These are phyloP conservation scores for Artemisia argyi DNA, from an alignment of 129 eudicot species.

Conservation along the genomic window DNA sequence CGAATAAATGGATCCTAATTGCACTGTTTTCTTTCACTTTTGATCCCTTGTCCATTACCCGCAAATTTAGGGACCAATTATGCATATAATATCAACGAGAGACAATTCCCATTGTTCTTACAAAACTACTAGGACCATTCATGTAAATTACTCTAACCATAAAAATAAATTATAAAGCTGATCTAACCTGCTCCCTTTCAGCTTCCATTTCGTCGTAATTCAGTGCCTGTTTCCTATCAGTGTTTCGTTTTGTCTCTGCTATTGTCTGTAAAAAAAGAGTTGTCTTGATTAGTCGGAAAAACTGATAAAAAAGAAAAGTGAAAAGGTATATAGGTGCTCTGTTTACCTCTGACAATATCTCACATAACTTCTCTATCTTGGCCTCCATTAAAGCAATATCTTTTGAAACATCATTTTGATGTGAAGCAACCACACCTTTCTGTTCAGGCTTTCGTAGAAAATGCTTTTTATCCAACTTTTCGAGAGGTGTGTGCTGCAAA, in stretches of 20 bases:
- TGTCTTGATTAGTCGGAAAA: background rate
- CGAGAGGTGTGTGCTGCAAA: slow-evolving; percentile 86
- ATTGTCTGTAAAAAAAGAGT: slow-evolving; percentile 63
- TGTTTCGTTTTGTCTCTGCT: slow-evolving; percentile 72
- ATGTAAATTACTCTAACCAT: background rate
- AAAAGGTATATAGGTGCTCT: background rate
- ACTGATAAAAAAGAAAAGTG: background rate
- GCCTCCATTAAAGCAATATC: slow-evolving; percentile 84
- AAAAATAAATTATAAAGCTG: background rate
- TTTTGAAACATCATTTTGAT: slow-evolving; percentile 55
- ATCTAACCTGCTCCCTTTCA: slow-evolving; percentile 70
- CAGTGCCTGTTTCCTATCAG: slow-evolving; percentile 91
- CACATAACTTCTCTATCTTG: slow-evolving; percentile 79
- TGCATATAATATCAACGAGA: background rate
- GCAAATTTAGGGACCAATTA: background rate
- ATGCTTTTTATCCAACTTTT: slow-evolving; percentile 79
- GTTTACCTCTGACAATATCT: slow-evolving; percentile 68
- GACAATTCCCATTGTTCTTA: background rate
- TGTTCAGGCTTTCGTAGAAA: slow-evolving; percentile 56
- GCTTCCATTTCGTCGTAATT: slow-evolving; percentile 80
- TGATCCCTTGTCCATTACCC: no score
- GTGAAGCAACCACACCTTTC: slow-evolving; percentile 54
- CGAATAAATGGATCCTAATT: no score
- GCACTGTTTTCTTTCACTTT: no score
- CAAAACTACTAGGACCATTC: background rate